Conservation (phyloP, 1,284 basidiomycete species). For the Meripilus lineatus region DNA sequence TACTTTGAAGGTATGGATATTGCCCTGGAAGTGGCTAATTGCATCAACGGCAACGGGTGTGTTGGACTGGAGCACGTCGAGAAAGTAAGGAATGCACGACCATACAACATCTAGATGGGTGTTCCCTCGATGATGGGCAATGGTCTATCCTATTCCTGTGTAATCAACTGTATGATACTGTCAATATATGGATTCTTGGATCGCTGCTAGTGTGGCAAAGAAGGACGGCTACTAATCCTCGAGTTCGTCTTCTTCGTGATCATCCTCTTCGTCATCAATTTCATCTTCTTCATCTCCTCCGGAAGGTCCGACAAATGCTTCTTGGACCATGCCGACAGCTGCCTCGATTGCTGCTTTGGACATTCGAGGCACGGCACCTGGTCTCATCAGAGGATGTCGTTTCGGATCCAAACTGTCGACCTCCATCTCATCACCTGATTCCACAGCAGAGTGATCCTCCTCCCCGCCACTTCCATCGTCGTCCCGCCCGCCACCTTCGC, state of each 20-base stretch:
- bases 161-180: too few species aligned
- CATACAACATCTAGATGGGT: too few species aligned
- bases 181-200: too few species aligned
- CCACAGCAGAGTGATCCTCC: conserved; percentile 21
- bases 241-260: conserved; percentile 37
- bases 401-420: conserved; percentile 46
- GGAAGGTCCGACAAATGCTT: conserved; percentile 38
- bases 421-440: conserved; percentile 25
- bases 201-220: too few species aligned
- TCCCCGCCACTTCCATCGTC: conserved; percentile 19
- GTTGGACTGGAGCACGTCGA: conserved; percentile 23
- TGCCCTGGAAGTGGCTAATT: conserved; percentile 20
- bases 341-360: conserved; percentile 60
- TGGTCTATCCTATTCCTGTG: too few species aligned
- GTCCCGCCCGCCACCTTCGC: conserved; percentile 19
- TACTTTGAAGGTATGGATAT: conserved; percentile 29
- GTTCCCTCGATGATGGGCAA: too few species aligned
- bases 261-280: conserved; percentile 21
- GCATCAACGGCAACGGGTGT: conserved; percentile 20
- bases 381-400: conserved; percentile 57
- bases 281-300: conserved; percentile 3
- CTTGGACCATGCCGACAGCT: conserved; percentile 55
- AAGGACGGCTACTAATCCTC: conserved; percentile 27
- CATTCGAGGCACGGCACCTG: conserved; percentile 64
- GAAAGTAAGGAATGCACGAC: conserved; percentile 22